Evolutionary conservation across 2,329 filamentous ascomycete genomes (phyloP).

Genomic region (Hypoxylon sp.): DNA sequence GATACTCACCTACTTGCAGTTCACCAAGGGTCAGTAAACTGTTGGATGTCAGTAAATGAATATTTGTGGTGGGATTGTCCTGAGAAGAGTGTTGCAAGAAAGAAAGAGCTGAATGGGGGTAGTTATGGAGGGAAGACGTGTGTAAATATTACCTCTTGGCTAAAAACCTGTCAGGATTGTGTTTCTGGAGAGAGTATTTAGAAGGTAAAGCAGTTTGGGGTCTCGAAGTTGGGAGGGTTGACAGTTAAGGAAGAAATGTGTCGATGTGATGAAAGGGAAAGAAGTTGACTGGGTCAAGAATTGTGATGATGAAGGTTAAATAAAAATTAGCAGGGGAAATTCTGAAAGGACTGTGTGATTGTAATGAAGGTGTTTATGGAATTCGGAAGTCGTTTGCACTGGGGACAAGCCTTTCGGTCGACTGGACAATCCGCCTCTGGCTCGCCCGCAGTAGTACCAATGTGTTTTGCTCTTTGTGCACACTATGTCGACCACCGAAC

Average conservation of each 20-base stretch:
- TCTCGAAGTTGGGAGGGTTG: neutral
- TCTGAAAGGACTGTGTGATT: neutral
- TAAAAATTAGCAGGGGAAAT: neutral
- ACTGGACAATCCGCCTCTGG: constrained; percentile 8
- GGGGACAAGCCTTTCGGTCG: neutral
- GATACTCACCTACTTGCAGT: constrained; percentile 2
- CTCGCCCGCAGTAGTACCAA: neutral
- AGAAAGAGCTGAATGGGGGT: neutral
- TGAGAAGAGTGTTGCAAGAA: neutral
- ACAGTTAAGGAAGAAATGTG: neutral
- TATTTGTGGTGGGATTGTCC: neutral
- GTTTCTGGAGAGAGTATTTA: neutral
- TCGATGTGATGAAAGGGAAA: neutral
- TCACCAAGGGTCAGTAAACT: neutral
- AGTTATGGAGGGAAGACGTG: neutral
- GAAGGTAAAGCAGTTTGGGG: neutral
- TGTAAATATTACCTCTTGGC: neutral
- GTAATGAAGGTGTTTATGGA: constrained; percentile 4
- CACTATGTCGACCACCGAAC: neutral
- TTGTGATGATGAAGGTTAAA: neutral
- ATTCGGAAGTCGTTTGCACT: constrained; percentile 2
- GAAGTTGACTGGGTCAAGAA: neutral
- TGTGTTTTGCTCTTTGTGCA: neutral
- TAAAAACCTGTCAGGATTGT: neutral
- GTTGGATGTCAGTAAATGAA: constrained; percentile 7